Conservation (phyloP, 1,139 yeast species). For the Hemisphaericaspora lyxosophila region DNA sequence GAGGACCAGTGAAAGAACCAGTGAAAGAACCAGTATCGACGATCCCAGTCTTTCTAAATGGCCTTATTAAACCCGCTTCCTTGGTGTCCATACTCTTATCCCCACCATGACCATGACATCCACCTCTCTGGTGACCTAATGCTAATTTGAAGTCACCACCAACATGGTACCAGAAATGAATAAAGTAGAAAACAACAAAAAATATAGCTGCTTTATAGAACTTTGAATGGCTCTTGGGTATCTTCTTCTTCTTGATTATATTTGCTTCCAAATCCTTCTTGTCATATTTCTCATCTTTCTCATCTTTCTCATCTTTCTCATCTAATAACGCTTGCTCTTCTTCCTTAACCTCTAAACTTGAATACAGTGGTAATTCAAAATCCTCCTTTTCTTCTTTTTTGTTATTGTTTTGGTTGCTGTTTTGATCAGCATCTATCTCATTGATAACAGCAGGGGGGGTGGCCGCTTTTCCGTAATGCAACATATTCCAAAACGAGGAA, state of each 20-base stretch:
- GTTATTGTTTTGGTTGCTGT: background rate
- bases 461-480: constrained; percentile 16
- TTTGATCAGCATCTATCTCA: background rate
- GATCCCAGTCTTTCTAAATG: constrained; percentile 2
- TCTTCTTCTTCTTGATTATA: background rate
- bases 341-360: constrained; percentile 3
- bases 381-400: background rate
- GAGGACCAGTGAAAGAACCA: constrained; percentile 2
- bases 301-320: constrained; percentile 3
- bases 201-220: background rate
- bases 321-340: constrained; percentile 5
- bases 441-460: constrained; percentile 3
- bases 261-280: constrained; percentile 6
- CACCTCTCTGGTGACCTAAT: background rate
- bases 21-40: constrained; percentile 4
- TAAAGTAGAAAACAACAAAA: background rate
- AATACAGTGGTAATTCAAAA: background rate
- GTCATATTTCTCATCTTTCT: constrained; percentile 4
- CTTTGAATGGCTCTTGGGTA: background rate
- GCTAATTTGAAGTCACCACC: background rate
- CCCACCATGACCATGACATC: background rate
- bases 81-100: background rate
- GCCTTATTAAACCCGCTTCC: background rate
- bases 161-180: background rate
- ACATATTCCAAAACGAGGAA: constrained; percentile 22